Percentiles rank a stretch among this genome's conserved stretches.
Conservation (phyloP, 140 eudicot species). For the Cichorium intybus region DNA sequence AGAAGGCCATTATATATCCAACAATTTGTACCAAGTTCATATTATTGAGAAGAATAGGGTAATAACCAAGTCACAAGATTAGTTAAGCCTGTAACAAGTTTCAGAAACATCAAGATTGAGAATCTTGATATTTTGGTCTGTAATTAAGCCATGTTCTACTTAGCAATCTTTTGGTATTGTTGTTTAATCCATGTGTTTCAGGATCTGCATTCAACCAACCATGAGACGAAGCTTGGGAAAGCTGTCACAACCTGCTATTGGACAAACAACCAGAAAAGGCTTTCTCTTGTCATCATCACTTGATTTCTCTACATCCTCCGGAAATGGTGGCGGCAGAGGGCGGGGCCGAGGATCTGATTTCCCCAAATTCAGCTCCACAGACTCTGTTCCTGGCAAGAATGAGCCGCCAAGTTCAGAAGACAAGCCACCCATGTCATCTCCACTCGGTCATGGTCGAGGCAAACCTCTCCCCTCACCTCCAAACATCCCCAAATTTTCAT, state of each 20-base stretch:
- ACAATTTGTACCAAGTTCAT: too few relatives aligned
- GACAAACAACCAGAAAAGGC: conserved; percentile 34
- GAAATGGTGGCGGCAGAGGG: conserved; percentile 50
- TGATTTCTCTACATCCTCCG: conserved; percentile 40
- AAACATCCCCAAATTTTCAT: conserved; percentile 17
- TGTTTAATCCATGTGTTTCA: neutral
- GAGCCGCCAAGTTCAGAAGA: conserved; percentile 13
- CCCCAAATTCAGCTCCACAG: conserved; percentile 21
- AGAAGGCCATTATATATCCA: too few relatives aligned
- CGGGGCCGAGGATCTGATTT: conserved; percentile 44
- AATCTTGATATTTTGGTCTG: neutral
- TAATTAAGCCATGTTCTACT: conserved; percentile 2
- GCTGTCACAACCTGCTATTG: conserved; percentile 47
- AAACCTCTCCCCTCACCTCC: conserved; percentile 34
- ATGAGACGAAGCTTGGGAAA: conserved; percentile 65
- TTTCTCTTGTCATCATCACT: conserved; percentile 29
- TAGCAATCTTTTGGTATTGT: neutral
- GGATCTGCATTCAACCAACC: conserved; percentile 9
- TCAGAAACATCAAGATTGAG: neutral
- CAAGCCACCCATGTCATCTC: conserved; percentile 20
- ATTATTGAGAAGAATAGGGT: too few relatives aligned
- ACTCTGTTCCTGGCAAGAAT: conserved; percentile 5
- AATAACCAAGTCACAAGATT: too few relatives aligned
- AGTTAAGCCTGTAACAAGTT: too few relatives aligned
- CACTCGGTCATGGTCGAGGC: conserved; percentile 57